Base-by-base conservation (phyloP, 352 stramenopile genomes). In the Globisporangium mamillatum region DNA sequence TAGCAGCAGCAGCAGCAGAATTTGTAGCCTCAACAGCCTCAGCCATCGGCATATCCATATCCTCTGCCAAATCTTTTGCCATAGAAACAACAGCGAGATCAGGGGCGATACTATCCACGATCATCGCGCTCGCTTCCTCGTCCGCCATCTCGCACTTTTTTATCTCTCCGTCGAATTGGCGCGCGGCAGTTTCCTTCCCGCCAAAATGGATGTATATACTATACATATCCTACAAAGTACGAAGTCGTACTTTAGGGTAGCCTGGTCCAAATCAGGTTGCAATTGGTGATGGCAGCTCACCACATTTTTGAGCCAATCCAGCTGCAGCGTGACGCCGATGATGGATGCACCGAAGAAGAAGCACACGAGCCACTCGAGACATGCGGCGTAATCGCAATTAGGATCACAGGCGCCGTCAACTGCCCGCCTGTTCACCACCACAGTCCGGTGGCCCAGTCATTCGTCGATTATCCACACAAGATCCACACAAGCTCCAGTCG, bases 121-220 rank as follows among this genome's bases (percentile, higher is more conserved):
- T 6, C 34, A 38, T 64, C 36, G 12, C 44, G 29, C 29, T 60
- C 16, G 24, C 61, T 60, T 60, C 6, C 18, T 52, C 61, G 32
- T 60, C 29, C 52, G 46, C 52, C 32, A 60, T 67, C n/a, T 34
- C 22, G 16, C 63, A 22, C 27, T 41, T 24, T 24, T 59, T 34
- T 18, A 60, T 60, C 25, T 41, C 24, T 25, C 22, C 52, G 25
- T 59, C 25, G 24, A 58, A 58, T 61, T 61, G 29, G 14, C 36
- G 34, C 52, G 29, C 38, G 2, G 61, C 16, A 66, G 46, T 63
- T 57, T 52, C 27, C 46, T 68, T 68, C 63, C 63, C 63, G 63
- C 63, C 63, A 68, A 68, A 68, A 62, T 53, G 12, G 25, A 34
- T 22, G 3, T n/a, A 4, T 32, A 12, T 64, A 57, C 54, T 57